phyloP scores from a whole-genome alignment of 2,329 filamentous ascomycete species.

The Xylaria digitata region DNA sequence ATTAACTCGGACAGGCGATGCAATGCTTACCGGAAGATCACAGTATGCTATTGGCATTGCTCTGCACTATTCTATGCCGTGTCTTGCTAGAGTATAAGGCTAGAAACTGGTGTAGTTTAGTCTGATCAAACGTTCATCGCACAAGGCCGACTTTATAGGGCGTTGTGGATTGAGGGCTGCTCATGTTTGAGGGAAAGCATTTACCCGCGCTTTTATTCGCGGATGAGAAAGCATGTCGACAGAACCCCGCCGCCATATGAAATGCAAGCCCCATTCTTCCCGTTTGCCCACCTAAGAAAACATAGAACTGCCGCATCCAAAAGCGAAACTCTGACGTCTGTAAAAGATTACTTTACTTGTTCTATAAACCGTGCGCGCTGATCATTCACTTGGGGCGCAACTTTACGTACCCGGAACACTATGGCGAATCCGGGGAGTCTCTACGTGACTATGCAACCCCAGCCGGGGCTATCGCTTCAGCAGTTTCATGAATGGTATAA shows the following conservation, averaged over 20 bases:
- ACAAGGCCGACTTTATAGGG: neutral
- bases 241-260: slow-evolving; percentile 24
- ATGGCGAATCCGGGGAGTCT: slow-evolving; percentile 74
- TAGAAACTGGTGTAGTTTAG: neutral
- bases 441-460: slow-evolving; percentile 88
- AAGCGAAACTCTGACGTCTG: neutral
- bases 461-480: slow-evolving; percentile 69
- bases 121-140: neutral
- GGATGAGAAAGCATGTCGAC: slow-evolving; percentile 7
- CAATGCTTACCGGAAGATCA: neutral
- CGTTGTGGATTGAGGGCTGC: too few relatives aligned
- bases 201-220: slow-evolving; percentile 24
- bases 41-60: neutral
- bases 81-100: neutral
- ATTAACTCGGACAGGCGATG: slow-evolving; percentile 1
- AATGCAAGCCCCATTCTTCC: slow-evolving; percentile 1
- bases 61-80: neutral
- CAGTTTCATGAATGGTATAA: slow-evolving; percentile 95
- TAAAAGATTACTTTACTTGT: neutral
- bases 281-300: neutral
- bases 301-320: neutral
- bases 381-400: neutral
- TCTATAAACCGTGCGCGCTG: neutral
- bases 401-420: slow-evolving; percentile 5
- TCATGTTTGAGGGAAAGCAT: slow-evolving; percentile 28